phyloP scores from a whole-genome alignment of 345 rosid genomes.

The Laguncularia racemosa region DNA sequence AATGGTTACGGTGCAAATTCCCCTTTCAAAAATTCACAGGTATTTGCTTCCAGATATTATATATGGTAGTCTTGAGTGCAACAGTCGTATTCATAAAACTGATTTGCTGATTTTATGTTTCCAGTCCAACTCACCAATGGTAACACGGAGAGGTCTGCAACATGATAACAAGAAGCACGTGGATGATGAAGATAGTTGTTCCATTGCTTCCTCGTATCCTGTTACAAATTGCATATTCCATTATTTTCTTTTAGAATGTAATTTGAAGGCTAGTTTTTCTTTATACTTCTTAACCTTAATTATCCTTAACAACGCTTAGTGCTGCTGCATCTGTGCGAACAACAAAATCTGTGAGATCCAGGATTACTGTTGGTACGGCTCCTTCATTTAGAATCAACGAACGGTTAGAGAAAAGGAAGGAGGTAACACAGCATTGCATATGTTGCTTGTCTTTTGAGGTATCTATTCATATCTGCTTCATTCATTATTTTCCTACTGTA shows the following conservation, averaged over 20 bases:
- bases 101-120: not conserved
- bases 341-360: conserved; percentile 30
- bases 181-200: conserved; percentile 81
- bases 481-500: conserved; percentile 18
- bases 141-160: conserved; percentile 47
- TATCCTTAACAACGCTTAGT: conserved; percentile 65
- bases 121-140: conserved; percentile 47
- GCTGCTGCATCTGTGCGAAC: conserved; percentile 62
- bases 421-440: conserved; percentile 30
- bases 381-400: conserved; percentile 71
- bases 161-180: conserved; percentile 47
- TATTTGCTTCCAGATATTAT: not conserved
- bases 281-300: conserved; percentile 7
- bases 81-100: not conserved
- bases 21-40: conserved; percentile 56
- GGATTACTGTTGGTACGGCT: conserved; percentile 77
- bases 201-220: conserved; percentile 94
- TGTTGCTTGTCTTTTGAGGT: conserved; percentile 12
- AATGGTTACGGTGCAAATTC: conserved; percentile 28
- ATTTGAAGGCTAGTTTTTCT: not conserved
- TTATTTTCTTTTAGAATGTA: not conserved
- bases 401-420: conserved; percentile 89
- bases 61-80: not conserved
- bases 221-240: not conserved
- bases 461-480: conserved; percentile 11